Base-by-base conservation (phyloP, 768 basidiomycete species). In the Amanita exitialis region DNA sequence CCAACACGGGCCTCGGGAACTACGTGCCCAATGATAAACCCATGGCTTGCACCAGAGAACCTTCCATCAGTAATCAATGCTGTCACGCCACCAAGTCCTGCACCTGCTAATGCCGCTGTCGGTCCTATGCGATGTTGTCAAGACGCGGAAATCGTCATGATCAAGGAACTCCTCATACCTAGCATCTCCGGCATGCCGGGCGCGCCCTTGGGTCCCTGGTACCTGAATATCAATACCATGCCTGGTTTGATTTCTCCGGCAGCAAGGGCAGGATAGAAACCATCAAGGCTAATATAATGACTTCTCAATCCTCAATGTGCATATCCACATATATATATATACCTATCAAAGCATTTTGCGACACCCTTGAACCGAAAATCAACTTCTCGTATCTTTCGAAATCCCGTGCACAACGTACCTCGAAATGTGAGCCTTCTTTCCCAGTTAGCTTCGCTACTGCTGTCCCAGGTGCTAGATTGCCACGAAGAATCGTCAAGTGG, bases 381-480 rank as follows among this genome's bases (percentile, higher is more conserved):
- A 27, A 44, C 21, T 38, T 12, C 25, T 49, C 12, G n/a, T 10
- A 21, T 23, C n/a, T 35, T 12, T 8, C 8, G 27, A 20, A 45
- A 30, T 1, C 35, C 41, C 37, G 27, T 35, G 42, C 2, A 38
- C 37, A 45, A 53, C 69, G 39, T 42, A 86, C 87, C 73, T 90
- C 86, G 57, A 96, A 96, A 18, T 69, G 74, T 47, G 80, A 65
- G 4, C 93, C 93, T 67, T 96, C 93, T 66, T 94, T 93, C 12
- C 93, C 92, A 5, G 93, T 95, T 55, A 96, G 71, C 67, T 97
- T 97, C 13, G 91, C 90, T 16, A 97, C 92, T 25, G 90, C 85
- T 1, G 83, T 83, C 44, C 77, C 87, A 0, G 93, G 93, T 3
- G 88, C 83, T 38, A 97, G 71, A 65, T 88, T 93, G n/a, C 93